Base-by-base conservation (phyloP, 495 filamentous ascomycete species). In the Podospora pseudopauciseta region DNA sequence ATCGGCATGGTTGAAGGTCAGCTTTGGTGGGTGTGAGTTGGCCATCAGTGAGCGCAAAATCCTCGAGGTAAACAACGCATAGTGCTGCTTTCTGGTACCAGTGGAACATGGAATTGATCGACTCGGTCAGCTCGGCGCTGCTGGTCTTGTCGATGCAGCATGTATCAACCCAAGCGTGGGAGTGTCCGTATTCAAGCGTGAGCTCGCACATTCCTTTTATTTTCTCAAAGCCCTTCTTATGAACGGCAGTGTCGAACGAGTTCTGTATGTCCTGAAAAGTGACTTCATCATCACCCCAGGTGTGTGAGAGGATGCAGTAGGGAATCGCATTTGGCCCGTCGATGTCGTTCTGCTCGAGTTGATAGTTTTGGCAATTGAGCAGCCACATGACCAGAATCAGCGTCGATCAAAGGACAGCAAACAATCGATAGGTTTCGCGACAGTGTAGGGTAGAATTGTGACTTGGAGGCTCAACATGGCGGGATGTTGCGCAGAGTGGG, bases 41-140 rank as follows among this genome's bases (percentile, higher is more conserved):
- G 23, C 23, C 23, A 23, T 23, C 23, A 23, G 23, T 68, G 0
- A 7, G n/a, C 0, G 49, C 19, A 44, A 67, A 67, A 19, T 39
- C n/a, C 27, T 13, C 23, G 16, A 80, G 73, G 65, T 77, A 78
- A 19, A 70, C 76, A 82, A 68, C 79, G 81, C 3, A 73, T 11
- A 0, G 0, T 23, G 5, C 79, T 64, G 0, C 23, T 23, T 75
- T 56, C 54, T 70, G 54, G 62, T 83, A 83, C 75, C 74, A 81
- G 18, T 60, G 64, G 54, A 74, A 81, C 79, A 81, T 82, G 23
- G 78, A 79, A 65, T 80, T 82, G 72, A 83, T 82, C 2, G 78
- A 71, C 59, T 78, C 74, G 11, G 60, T 59, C 0, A 79, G 64
- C 20, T 23, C 23, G 23, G 23, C 23, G 23, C 23, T 23, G 23